A percentile compares a stretch with the other conserved stretches of the same genome.
Conservation (phyloP, 164 flowering plant species). For the Piper longum region DNA sequence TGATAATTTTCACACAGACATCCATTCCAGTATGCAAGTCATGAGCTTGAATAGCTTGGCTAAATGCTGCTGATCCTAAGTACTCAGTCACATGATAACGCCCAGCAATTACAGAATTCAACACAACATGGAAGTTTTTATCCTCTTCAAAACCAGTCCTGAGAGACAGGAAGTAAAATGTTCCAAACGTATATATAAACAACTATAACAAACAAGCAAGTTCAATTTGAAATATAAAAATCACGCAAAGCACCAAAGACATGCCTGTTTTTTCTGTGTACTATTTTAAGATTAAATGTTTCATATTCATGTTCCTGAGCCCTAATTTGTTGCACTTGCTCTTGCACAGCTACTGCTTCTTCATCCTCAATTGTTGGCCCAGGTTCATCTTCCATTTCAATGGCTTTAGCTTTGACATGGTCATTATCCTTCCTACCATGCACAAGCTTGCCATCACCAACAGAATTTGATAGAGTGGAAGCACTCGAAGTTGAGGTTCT, state of each 20-base stretch:
- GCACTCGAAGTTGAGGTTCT: slow-evolving; percentile 52
- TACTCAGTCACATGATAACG: slow-evolving; percentile 98
- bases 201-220: background rate
- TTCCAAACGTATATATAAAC: background rate
- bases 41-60: slow-evolving; percentile 98
- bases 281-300: slow-evolving; percentile 85
- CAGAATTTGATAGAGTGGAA: slow-evolving; percentile 57
- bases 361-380: slow-evolving; percentile 75
- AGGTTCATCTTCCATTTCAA: slow-evolving; percentile 50
- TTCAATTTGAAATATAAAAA: background rate
- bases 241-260: slow-evolving; percentile 6
- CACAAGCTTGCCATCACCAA: slow-evolving; percentile 31
- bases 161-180: slow-evolving; percentile 11
- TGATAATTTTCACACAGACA: slow-evolving; percentile 94
- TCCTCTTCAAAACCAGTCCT: slow-evolving; percentile 99
- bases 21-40: slow-evolving; percentile 98
- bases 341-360: slow-evolving; percentile 92
- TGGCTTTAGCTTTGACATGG: slow-evolving; percentile 28
- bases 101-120: slow-evolving; percentile 95
- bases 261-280: slow-evolving; percentile 95
- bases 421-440: slow-evolving; percentile 30
- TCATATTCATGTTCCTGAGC: slow-evolving; percentile 98
- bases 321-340: slow-evolving; percentile 91
- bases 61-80: slow-evolving; percentile 98
- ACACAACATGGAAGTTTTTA: slow-evolving; percentile 89